Base-by-base conservation (phyloP, 768 basidiomycete genomes). In the Boletus vinaceobasis region DNA sequence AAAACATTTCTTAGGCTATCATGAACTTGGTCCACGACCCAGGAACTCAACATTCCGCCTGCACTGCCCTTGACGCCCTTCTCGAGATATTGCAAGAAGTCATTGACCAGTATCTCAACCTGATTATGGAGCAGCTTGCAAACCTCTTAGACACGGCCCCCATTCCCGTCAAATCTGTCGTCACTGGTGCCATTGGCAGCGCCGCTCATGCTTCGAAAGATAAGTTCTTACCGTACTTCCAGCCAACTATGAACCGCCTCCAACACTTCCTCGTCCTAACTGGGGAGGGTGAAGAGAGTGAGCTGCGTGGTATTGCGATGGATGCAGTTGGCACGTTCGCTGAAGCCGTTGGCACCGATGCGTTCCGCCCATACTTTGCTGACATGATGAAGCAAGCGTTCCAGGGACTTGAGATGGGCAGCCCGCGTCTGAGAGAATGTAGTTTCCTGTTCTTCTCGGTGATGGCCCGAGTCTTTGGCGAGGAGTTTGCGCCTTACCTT, bases 261-360 rank as follows among this genome's bases (percentile, higher is more conserved):
- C 83, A 90, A 58, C 88, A 89, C 65, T 97, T 96, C 85, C 82
- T 98, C 48, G 75, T 83, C 33, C 84, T 98, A 29, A 84, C 81
- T 21, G 87, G 83, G 29, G 90, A 95, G 61, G 94, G 92, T 43
- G 96, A 97, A 69, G 93, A 97, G 74, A 84, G 80, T 42, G 95
- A 98, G 64, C 83, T 99, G 37, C 91, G 96, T 53, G 96, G 97
- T 36, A 95, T 98, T 66, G 88, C 96, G 11, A 97, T 97, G 85
- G 97, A 98, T 73, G 93, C 97, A n/a, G 87, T 98, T 56, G 97
- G 97, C 49, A 98, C 97, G 0, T 93, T 99, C 63, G 92, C 97
- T 14, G 96, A 98, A 74, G 93, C 96, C 8, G 92, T 98, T 56
- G 96, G 97, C 59, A 84, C 86, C 67, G 95, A 98, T 14, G 77